A percentile compares a stretch with the other conserved stretches of the same genome.
Conservation (phyloP, 2,329 filamentous ascomycete species). For the Nothophoma quercina region DNA sequence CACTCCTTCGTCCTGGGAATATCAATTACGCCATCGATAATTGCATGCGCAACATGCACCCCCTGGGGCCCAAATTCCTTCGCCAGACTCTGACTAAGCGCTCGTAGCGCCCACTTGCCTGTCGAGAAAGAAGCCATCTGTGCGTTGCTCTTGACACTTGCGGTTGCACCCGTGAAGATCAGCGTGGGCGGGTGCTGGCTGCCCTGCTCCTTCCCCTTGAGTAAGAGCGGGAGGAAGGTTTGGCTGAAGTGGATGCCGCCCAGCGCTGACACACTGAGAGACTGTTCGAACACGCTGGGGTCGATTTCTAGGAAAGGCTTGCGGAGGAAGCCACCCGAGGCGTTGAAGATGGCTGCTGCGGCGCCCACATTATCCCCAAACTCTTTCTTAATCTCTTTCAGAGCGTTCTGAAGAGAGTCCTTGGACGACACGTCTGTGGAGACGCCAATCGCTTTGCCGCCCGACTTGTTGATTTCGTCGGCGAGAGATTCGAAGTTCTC, state of each 20-base stretch:
- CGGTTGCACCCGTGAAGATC: conserved; percentile 88
- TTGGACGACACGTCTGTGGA: conserved; percentile 69
- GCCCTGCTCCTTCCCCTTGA: conserved; percentile 62
- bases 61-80: conserved; percentile 86
- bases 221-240: conserved; percentile 72
- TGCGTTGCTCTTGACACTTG: conserved; percentile 75
- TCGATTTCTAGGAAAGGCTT: conserved; percentile 69
- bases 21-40: conserved; percentile 87
- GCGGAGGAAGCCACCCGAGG: conserved; percentile 64
- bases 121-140: conserved; percentile 75
- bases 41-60: conserved; percentile 81
- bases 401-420: conserved; percentile 64
- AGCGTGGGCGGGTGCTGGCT: conserved; percentile 74
- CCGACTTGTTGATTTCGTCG: conserved; percentile 70
- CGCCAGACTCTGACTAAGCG: conserved; percentile 76
- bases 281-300: conserved; percentile 63
- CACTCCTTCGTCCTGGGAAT: conserved; percentile 73
- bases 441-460: conserved; percentile 76
- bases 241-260: conserved; percentile 82
- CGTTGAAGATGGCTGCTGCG: conserved; percentile 74
- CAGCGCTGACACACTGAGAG: conserved; percentile 57
- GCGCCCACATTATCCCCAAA: conserved; percentile 58
- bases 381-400: conserved; percentile 68
- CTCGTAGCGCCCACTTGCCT: conserved; percentile 81
- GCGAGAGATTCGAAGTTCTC: conserved; percentile 72